A percentile compares a stretch with the other conserved stretches of the same genome.
Evolutionary conservation across 1,284 basidiomycete genomes (phyloP).

Genomic region (Boletus sp.): DNA sequence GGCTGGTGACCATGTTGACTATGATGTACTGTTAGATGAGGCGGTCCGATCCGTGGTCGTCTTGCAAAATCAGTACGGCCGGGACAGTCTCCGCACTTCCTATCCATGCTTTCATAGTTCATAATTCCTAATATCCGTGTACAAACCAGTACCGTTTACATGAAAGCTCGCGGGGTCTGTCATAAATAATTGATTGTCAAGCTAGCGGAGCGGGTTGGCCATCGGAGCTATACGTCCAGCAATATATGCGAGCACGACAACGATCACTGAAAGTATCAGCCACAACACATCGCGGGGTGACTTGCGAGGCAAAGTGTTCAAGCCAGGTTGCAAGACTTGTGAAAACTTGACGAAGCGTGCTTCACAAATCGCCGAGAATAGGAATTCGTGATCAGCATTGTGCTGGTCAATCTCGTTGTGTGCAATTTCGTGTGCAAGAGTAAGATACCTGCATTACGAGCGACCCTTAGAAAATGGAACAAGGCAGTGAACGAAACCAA

Average conservation of each 20-base stretch:
- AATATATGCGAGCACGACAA: background rate
- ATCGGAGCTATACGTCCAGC: background rate
- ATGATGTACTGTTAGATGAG: background rate
- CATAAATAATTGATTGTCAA: too few relatives aligned
- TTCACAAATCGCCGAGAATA: slow-evolving; percentile 89
- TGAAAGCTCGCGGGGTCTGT: too few relatives aligned
- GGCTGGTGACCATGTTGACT: background rate
- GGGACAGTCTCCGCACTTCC: background rate
- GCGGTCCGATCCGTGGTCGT: background rate
- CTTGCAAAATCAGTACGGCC: background rate
- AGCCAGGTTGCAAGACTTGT: background rate
- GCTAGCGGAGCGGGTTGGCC: too few relatives aligned
- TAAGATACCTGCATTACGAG: slow-evolving; percentile 32
- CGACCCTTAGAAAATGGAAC: background rate
- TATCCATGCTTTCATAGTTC: too few relatives aligned
- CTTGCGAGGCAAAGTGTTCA: background rate
- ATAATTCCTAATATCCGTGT: too few relatives aligned
- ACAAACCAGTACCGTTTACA: too few relatives aligned
- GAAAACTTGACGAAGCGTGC: slow-evolving; percentile 41
- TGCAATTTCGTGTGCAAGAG: slow-evolving; percentile 88
- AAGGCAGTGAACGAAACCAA: background rate
- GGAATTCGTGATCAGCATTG: slow-evolving; percentile 81
- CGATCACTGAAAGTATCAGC: background rate
- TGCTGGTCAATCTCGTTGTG: slow-evolving; percentile 68
- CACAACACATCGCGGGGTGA: background rate